Evolutionary conservation across 345 rosid species (phyloP), one percentile per base, ranked within the genome.

Genomic region (Populus davidiana): DNA sequence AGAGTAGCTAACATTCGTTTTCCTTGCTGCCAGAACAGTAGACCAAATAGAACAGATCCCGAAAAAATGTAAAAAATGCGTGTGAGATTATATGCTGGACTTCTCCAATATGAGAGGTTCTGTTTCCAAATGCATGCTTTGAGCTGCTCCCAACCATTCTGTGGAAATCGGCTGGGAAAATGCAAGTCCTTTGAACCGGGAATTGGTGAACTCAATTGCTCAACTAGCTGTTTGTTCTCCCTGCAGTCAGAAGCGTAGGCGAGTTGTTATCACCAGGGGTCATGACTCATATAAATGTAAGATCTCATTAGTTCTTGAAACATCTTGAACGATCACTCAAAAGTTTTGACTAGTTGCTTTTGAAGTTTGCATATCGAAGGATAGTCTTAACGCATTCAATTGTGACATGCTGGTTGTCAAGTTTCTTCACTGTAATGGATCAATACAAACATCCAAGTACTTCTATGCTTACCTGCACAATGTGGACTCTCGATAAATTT

Each of bases 91-190:
- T 91, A 92, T 11, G 91, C 72, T 65, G 97, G 97, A 71, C 89
- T 91, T 87, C 96, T 90, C 97, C 98, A 94, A 38, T 94, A 90
- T n/a, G 98, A 89, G 52, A 90, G 77, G 43, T 86, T 79, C 77
- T 82, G 93, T 81, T 94, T 94, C 98, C 98, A 92, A 20, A 94
- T 67, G 82, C 94, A 92, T 54, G 85, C 83, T 78, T 85, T 89
- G 83, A 94, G 88, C 68, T 92, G 98, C 67, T 74, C 97, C 91
- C 86, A 84, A 52, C 86, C 85, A 21, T 82, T 89, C 69, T 86
- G 92, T 0, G 94, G 75, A 77, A 81, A 90, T 8, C 77, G 78
- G 0, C 77, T 78, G 18, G 86, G 78, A 78, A 92, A 94, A 79
- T 81, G 85, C 79, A 94, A 70, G 20, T 88, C 94, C 44, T 62